Evolutionary conservation across 176 grass and related monocot species (phyloP).

Genomic region (Phoenix roebelenii): DNA sequence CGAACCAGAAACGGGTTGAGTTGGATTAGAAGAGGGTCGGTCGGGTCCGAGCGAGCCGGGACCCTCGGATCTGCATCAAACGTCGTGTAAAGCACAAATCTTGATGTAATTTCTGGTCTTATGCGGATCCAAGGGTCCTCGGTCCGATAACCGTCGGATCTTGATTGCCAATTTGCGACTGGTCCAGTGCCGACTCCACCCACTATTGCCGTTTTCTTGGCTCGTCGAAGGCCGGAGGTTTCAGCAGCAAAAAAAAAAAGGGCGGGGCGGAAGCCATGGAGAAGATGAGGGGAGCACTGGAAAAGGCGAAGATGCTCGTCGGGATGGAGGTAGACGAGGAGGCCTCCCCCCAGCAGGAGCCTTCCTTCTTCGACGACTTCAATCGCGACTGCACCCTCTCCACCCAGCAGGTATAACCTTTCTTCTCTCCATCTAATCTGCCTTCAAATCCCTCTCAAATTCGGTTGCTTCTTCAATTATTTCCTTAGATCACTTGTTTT

Average conservation of each 20-base stretch:
- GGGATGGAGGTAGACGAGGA: constrained; percentile 93
- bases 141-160: no score
- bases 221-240: constrained; percentile 7
- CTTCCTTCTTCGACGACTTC: constrained; percentile 88
- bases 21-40: no score
- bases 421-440: neutral
- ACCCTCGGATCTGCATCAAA: no score
- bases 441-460: neutral
- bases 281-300: constrained; percentile 68
- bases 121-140: no score
- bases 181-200: no score
- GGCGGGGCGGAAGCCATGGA: constrained; percentile 26
- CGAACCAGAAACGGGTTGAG: no score
- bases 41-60: no score
- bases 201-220: no score
- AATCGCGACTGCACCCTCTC: constrained; percentile 79
- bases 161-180: no score
- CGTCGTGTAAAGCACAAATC: no score
- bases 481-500: neutral
- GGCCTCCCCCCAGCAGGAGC: constrained; percentile 36
- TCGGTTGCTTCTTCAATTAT: neutral
- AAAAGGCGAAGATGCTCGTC: constrained; percentile 97
- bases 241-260: no score
- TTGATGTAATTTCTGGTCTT: no score
- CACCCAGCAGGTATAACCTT: constrained; percentile 55